phyloP scores from a whole-genome alignment of 2,329 filamentous ascomycete species.

The Colletotrichum trifolii region DNA sequence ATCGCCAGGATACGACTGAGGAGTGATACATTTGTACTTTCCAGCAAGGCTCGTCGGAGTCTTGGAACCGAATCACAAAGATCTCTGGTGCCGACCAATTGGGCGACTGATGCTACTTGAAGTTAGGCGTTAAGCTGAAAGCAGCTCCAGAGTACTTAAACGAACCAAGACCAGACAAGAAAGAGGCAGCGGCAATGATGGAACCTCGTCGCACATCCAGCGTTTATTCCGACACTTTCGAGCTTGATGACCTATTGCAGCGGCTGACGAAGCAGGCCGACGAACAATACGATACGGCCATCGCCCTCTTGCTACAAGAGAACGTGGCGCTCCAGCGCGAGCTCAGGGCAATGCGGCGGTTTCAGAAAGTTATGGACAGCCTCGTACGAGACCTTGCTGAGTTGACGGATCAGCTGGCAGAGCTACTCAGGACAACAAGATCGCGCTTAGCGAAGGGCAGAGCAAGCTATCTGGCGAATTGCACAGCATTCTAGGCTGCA shows the following conservation, averaged over 20 bases:
- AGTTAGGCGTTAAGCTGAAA: neutral
- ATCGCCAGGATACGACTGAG: neutral
- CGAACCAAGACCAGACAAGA: neutral
- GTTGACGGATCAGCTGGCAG: neutral
- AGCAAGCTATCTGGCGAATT: constrained; percentile 8
- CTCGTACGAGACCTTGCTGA: neutral
- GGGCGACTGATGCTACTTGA: constrained; percentile 6
- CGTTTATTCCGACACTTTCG: constrained; percentile 5
- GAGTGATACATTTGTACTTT: neutral
- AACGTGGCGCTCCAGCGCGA: neutral
- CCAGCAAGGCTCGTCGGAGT: neutral
- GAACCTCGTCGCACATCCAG: constrained; percentile 7
- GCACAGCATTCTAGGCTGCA: constrained; percentile 1
- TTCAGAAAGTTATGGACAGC: neutral
- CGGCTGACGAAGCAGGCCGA: constrained; percentile 7
- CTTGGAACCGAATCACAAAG: neutral
- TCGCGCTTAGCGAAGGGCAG: neutral
- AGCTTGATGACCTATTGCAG: constrained; percentile 1
- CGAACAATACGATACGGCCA: neutral
- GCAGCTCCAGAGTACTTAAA: constrained; percentile 2
- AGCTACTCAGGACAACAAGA: neutral
- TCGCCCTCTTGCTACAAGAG: neutral
- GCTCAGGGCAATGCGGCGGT: neutral
- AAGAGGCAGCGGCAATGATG: neutral
- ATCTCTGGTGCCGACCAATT: neutral